Conservation (phyloP, 2,329 filamentous ascomycete genomes). For the Aspergillus neotritici region DNA sequence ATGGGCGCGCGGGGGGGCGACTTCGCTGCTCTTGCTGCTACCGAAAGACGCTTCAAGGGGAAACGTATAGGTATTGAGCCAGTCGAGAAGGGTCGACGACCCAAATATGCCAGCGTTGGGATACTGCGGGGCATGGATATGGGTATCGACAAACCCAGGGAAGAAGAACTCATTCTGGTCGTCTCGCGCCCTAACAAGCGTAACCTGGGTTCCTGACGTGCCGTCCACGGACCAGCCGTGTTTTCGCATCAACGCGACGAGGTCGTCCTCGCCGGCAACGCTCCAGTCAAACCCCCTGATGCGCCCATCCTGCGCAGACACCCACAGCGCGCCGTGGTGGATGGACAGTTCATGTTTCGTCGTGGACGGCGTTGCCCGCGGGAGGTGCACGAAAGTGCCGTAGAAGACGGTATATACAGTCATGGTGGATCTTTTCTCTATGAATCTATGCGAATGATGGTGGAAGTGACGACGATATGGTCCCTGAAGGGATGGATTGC, state of each 20-base stretch:
- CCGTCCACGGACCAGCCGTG: constrained; percentile 28
- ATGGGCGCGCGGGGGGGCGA: constrained; percentile 23
- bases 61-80: constrained; percentile 92
- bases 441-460: not conserved
- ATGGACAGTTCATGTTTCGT: constrained; percentile 48
- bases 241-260: constrained; percentile 24
- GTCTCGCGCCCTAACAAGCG: constrained; percentile 34
- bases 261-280: constrained; percentile 18
- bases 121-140: constrained; percentile 92
- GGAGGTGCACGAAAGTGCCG: constrained; percentile 58
- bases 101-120: constrained; percentile 93
- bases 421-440: constrained; percentile 14
- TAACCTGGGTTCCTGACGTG: constrained; percentile 22
- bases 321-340: constrained; percentile 44
- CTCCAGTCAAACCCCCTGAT: constrained; percentile 34
- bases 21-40: constrained; percentile 14
- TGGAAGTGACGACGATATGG: not conserved
- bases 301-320: constrained; percentile 27
- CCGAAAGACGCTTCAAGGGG: constrained; percentile 77
- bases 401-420: constrained; percentile 45
- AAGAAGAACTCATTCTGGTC: constrained; percentile 42
- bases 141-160: constrained; percentile 61
- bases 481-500: too few relatives aligned
- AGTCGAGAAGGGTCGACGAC: constrained; percentile 84
- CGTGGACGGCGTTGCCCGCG: constrained; percentile 30